Percentiles rank a stretch among this genome's conserved stretches.
phyloP scores from a whole-genome alignment of 306 rosid species.

The Cucumis hystrix region DNA sequence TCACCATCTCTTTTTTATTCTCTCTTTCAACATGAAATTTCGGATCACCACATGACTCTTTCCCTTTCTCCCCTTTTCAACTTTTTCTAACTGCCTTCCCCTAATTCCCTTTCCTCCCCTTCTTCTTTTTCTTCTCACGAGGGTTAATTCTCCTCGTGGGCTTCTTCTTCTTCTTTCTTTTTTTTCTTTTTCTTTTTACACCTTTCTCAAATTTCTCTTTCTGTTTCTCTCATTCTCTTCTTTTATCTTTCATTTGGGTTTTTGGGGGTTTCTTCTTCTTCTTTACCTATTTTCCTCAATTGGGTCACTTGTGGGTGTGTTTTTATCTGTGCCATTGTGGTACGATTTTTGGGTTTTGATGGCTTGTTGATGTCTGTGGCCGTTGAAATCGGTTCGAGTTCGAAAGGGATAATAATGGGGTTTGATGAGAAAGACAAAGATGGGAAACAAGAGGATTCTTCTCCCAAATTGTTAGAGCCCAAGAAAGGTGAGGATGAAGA shows the following conservation, averaged over 20 bases:
- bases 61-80: slow-evolving; percentile 17
- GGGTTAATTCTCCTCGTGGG: slow-evolving; percentile 16
- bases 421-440: slow-evolving; percentile 41
- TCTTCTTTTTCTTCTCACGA: slow-evolving; percentile 18
- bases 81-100: slow-evolving; percentile 13
- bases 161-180: slow-evolving; percentile 25
- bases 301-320: background rate
- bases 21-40: slow-evolving; percentile 9
- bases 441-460: slow-evolving; percentile 2
- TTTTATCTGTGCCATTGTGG: background rate
- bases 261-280: slow-evolving; percentile 11
- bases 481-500: slow-evolving; percentile 19
- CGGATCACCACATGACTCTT: slow-evolving; percentile 77
- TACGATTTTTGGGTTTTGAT: background rate
- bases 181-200: background rate
- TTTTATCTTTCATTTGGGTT: slow-evolving; percentile 15
- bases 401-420: slow-evolving; percentile 46
- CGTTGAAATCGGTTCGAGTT: slow-evolving; percentile 35
- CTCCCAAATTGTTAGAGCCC: slow-evolving; percentile 12
- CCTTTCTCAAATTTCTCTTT: background rate
- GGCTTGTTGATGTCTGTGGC: slow-evolving; percentile 43
- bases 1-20: slow-evolving; percentile 25
- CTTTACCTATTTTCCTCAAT: background rate
- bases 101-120: background rate
- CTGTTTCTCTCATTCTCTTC: slow-evolving; percentile 11